Percentiles rank a stretch among this genome's conserved stretches.
phyloP scores from a whole-genome alignment of 805 yeast species.

The Komagataella ulmi region DNA sequence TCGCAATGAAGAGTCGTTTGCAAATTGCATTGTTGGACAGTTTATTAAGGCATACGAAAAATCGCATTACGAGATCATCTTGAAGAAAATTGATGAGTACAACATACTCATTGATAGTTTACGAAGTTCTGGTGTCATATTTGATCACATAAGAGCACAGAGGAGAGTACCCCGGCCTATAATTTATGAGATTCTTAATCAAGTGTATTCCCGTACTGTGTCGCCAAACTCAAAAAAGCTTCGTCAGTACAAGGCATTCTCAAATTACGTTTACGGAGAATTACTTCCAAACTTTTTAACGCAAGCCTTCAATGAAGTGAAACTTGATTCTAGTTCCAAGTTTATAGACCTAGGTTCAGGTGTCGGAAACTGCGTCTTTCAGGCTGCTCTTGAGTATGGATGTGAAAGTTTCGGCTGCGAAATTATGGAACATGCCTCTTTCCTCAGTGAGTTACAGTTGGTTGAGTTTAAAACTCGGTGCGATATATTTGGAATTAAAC shows the following conservation, averaged over 20 bases:
- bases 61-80: constrained; percentile 16
- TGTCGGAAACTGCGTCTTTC: constrained; percentile 84
- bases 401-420: constrained; percentile 84
- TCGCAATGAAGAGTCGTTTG: constrained; percentile 20
- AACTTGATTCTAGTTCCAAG: constrained; percentile 34
- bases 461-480: constrained; percentile 45
- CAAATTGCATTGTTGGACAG: constrained; percentile 23
- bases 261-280: constrained; percentile 88
- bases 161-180: constrained; percentile 24
- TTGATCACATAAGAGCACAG: not conserved
- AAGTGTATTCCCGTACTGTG: constrained; percentile 65
- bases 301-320: constrained; percentile 48
- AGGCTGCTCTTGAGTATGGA: constrained; percentile 80
- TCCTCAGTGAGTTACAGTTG: constrained; percentile 47
- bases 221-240: constrained; percentile 58
- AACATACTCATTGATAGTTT: constrained; percentile 24
- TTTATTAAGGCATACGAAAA: constrained; percentile 20
- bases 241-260: constrained; percentile 68
- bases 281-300: constrained; percentile 67
- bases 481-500: constrained; percentile 46
- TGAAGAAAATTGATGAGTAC: constrained; percentile 24
- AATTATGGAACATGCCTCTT: constrained; percentile 72
- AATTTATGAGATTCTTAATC: constrained; percentile 57
- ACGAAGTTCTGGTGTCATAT: constrained; percentile 5
- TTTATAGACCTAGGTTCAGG: constrained; percentile 91